These are phyloP conservation scores for Besnoitia besnoiti DNA, from an alignment of 169 alveolate species.

Conservation along the genomic window DNA sequence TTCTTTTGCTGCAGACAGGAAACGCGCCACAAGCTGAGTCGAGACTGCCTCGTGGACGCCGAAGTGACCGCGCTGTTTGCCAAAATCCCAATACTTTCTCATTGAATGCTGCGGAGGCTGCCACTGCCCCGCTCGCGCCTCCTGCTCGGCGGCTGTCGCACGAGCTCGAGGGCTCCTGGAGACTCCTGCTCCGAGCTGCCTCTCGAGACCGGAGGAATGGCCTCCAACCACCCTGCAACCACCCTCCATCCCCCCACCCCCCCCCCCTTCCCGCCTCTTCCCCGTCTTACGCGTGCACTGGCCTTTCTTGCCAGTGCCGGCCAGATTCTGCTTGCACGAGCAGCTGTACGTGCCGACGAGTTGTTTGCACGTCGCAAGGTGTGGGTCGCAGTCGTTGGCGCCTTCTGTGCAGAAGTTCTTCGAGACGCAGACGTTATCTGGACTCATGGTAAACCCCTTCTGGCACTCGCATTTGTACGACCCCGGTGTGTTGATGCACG, in stretches of 20 bases:
- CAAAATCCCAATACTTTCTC: too few relatives aligned
- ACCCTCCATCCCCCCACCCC: too few relatives aligned
- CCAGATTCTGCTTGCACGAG: background rate
- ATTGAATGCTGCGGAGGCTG: too few relatives aligned
- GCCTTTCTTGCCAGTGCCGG: constrained; percentile 21
- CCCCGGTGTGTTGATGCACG: constrained; percentile 11
- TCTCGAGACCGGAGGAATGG: too few relatives aligned
- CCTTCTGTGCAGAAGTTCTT: background rate
- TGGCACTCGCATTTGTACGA: background rate
- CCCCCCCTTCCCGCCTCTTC: too few relatives aligned
- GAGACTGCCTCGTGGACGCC: too few relatives aligned
- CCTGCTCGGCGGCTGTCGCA: too few relatives aligned
- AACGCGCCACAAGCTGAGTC: background rate
- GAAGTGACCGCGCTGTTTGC: too few relatives aligned
- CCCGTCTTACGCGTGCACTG: constrained; percentile 9
- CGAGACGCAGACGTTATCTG: background rate
- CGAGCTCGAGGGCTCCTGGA: too few relatives aligned
- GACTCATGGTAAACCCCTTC: background rate
- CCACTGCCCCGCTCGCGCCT: too few relatives aligned
- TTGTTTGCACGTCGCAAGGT: background rate
- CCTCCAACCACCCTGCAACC: too few relatives aligned
- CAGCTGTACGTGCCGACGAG: background rate
- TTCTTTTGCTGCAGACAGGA: background rate
- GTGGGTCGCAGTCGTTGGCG: background rate
- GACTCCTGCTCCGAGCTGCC: too few relatives aligned